Base-by-base conservation (phyloP, 805 yeast species). In the Allodekkera sacchari region DNA sequence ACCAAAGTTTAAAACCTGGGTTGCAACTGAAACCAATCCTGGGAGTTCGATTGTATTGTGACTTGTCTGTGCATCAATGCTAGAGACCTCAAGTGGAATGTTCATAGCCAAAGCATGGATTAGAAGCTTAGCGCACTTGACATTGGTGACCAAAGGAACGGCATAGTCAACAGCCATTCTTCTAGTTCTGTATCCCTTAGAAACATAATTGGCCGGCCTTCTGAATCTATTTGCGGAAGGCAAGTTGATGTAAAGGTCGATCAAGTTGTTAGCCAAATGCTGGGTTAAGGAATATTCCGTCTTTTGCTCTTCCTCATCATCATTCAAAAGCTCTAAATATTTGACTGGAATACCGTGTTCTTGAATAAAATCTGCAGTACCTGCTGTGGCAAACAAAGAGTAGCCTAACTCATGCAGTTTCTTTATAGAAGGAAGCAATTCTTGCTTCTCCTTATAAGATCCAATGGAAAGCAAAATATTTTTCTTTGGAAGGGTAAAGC, bases 161-260 rank as follows among this genome's bases (percentile, higher is more conserved):
- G 96, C 88, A 59, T 83, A 94, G 63, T 92, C 99, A 44, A 92
- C 96, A 46, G 99, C 98, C 97, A 92, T 83, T 70, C 99, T 92
- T 72, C 99, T 94, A 28, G 97, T 84, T 61, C 75, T 78, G 71
- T 92, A 92, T 58, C 99, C 99, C 66, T 83, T 87, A 18, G 96
- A 84, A 71, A 92, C 85, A 64, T 92, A 92, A 40, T 89, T 82
- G 34, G 99, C 96, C 39, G 99, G 99, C 63, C 99, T 84, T 59
- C 99, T 83, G 77, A 84, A 92, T 57, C 96, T 74, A 71, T 92
- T 92, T 29, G 95, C 69, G 40, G 97, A 88, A 39, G 99, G 99
- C 67, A 92, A 68, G 66, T 92, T 92, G 64, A 92, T 80, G 71
- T 92, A 92, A 55, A 92, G 66, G 55, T 92, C 99, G 58, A 92